Evolutionary conservation across 2,329 filamentous ascomycete genomes (phyloP).

Genomic region (Mycogone perniciosa): DNA sequence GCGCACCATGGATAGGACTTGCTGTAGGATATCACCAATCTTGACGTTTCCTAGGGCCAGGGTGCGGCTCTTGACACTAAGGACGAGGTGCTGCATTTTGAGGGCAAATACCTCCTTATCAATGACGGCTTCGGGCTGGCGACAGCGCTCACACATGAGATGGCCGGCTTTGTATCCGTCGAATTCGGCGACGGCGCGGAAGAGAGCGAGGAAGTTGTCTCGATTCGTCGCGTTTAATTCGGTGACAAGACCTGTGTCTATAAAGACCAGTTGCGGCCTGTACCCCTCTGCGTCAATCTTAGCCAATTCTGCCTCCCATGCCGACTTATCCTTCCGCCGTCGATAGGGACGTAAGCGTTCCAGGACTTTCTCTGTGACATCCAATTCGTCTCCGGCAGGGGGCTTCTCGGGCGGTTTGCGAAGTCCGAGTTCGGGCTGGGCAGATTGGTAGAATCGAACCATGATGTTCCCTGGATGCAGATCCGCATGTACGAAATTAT

Average conservation of each 20-base stretch:
- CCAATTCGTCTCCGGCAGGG: slow-evolving; percentile 47
- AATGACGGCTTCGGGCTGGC: slow-evolving; percentile 84
- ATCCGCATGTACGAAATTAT: slow-evolving; percentile 97
- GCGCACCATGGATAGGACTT: slow-evolving; percentile 87
- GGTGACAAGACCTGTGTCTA: slow-evolving; percentile 92
- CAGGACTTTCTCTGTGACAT: slow-evolving; percentile 84
- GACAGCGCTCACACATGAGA: slow-evolving; percentile 92
- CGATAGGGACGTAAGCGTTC: slow-evolving; percentile 69
- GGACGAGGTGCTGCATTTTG: slow-evolving; percentile 93
- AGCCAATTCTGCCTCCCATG: slow-evolving; percentile 68
- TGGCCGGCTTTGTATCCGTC: slow-evolving; percentile 93
- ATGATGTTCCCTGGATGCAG: slow-evolving; percentile 98
- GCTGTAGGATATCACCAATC: slow-evolving; percentile 89
- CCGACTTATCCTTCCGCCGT: slow-evolving; percentile 51
- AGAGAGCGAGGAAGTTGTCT: slow-evolving; percentile 87
- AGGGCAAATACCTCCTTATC: slow-evolving; percentile 87
- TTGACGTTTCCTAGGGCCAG: slow-evolving; percentile 90
- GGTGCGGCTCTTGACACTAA: slow-evolving; percentile 83
- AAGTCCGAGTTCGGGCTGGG: slow-evolving; percentile 55
- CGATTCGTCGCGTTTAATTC: slow-evolving; percentile 84
- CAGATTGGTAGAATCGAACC: slow-evolving; percentile 92
- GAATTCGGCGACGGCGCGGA: slow-evolving; percentile 93
- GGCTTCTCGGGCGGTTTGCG: slow-evolving; percentile 24
- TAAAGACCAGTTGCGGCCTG: slow-evolving; percentile 91
- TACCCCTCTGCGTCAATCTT: slow-evolving; percentile 83